Conservation (phyloP, 352 stramenopile genomes). For the Pythium biforme region DNA sequence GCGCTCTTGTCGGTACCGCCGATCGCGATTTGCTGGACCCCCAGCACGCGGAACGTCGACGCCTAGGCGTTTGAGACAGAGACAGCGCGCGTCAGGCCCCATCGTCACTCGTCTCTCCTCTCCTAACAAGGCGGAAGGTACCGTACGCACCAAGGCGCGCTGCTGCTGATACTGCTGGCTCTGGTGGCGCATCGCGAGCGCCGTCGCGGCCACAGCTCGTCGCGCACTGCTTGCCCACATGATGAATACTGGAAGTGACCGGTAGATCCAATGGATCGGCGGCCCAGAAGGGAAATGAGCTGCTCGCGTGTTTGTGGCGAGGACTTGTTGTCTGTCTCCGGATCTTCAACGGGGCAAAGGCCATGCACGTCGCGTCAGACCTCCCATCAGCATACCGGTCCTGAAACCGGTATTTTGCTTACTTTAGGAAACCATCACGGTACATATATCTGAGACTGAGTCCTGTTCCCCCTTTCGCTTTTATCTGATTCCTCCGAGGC, state of each 20-base stretch:
- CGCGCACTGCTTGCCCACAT: conserved; percentile 20
- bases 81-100: not conserved
- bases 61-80: conserved; percentile 24
- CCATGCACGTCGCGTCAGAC: not conserved
- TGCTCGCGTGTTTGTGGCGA: not conserved
- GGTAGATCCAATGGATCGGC: no score
- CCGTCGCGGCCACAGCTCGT: not conserved
- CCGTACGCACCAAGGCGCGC: conserved; percentile 17
- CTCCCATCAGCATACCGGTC: not conserved
- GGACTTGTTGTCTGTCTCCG: not conserved
- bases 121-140: no score
- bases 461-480: no score
- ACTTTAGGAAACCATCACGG: not conserved
- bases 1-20: conserved; percentile 88
- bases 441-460: not conserved
- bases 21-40: conserved; percentile 97
- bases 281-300: not conserved
- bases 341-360: not conserved
- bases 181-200: not conserved
- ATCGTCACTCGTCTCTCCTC: no score
- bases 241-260: no score
- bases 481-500: no score
- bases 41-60: conserved; percentile 93
- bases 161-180: conserved; percentile 27
- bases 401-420: not conserved